A percentile compares a stretch with the other conserved stretches of the same genome.
phyloP scores from a whole-genome alignment of 2,329 filamentous ascomycete species.

The Hypoxylon sp. region DNA sequence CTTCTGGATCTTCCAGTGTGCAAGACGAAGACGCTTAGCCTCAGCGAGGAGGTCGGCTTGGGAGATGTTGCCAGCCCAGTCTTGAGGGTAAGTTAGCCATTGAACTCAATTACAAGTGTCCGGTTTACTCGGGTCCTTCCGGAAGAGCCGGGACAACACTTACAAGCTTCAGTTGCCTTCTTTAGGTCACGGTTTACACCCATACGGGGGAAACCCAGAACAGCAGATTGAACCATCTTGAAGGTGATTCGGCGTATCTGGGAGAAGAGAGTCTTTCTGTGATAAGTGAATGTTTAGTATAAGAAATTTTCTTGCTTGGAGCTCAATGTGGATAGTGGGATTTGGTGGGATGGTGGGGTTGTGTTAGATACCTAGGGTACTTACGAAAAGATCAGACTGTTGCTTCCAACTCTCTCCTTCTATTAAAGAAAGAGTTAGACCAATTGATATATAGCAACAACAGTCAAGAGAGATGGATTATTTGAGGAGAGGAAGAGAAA shows the following conservation, averaged over 20 bases:
- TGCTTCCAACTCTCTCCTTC: conserved; percentile 47
- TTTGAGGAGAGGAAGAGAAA: conserved; percentile 36
- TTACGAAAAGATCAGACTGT: conserved; percentile 50
- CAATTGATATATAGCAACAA: conserved; percentile 44
- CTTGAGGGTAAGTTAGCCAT: conserved; percentile 51
- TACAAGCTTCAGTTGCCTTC: conserved; percentile 97
- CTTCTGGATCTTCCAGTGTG: conserved; percentile 99
- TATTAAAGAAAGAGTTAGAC: conserved; percentile 29
- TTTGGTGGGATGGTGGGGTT: conserved; percentile 1
- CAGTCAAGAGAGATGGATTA: conserved; percentile 28
- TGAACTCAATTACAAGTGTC: conserved; percentile 21
- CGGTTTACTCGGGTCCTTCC: background rate
- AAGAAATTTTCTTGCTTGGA: conserved; percentile 27
- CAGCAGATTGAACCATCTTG: conserved; percentile 77
- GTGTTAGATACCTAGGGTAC: conserved; percentile 21
- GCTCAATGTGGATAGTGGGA: background rate
- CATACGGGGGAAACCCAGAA: conserved; percentile 99
- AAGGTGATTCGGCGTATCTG: conserved; percentile 53
- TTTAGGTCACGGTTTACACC: conserved; percentile 98
- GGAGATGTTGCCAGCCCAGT: conserved; percentile 95
- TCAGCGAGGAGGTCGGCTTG: conserved; percentile 91
- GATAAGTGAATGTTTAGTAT: conserved; percentile 19
- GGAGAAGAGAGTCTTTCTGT: conserved; percentile 45
- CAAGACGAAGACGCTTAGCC: conserved; percentile 95
- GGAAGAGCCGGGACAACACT: conserved; percentile 52